Conservation (phyloP, 768 basidiomycete genomes). For the Piloderma croceum region DNA sequence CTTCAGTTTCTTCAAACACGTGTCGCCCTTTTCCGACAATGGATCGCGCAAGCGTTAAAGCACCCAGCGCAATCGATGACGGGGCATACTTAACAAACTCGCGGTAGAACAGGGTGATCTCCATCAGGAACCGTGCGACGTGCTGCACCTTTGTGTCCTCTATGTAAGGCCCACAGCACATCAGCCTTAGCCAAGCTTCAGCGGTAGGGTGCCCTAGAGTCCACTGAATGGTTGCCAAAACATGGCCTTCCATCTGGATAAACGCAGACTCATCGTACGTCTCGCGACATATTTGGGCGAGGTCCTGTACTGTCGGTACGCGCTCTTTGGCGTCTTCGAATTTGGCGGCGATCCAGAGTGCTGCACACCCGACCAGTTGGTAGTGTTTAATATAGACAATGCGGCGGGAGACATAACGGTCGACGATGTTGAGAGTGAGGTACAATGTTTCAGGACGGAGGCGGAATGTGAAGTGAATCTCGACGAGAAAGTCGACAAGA, state of each 20-base stretch:
- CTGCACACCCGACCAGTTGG: conserved; percentile 96
- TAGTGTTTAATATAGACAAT: conserved; percentile 99
- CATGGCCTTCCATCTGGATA: conserved; percentile 98
- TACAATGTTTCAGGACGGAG: conserved; percentile 98
- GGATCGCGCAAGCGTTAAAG: conserved; percentile 83
- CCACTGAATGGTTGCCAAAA: conserved; percentile 95
- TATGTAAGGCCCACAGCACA: conserved; percentile 65
- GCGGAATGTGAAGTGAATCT: conserved; percentile 96
- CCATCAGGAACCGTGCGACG: conserved; percentile 97
- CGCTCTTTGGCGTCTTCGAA: conserved; percentile 99
- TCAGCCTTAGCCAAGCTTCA: conserved; percentile 90
- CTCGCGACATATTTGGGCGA: conserved; percentile 91
- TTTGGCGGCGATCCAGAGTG: conserved; percentile 98
- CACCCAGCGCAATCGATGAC: conserved; percentile 84
- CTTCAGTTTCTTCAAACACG: conserved; percentile 78
- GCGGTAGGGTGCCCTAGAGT: conserved; percentile 94
- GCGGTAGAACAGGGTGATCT: conserved; percentile 95
- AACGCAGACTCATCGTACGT: conserved; percentile 97
- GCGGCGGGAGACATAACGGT: conserved; percentile 97
- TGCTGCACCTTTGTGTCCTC: conserved; percentile 92
- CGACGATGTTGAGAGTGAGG: conserved; percentile 97
- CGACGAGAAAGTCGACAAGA: conserved; percentile 97
- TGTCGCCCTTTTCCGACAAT: conserved; percentile 78
- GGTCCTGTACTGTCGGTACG: conserved; percentile 91
- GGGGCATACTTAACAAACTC: conserved; percentile 87